Conservation (phyloP, 352 stramenopile species). For the Phytophthora foliorum region DNA sequence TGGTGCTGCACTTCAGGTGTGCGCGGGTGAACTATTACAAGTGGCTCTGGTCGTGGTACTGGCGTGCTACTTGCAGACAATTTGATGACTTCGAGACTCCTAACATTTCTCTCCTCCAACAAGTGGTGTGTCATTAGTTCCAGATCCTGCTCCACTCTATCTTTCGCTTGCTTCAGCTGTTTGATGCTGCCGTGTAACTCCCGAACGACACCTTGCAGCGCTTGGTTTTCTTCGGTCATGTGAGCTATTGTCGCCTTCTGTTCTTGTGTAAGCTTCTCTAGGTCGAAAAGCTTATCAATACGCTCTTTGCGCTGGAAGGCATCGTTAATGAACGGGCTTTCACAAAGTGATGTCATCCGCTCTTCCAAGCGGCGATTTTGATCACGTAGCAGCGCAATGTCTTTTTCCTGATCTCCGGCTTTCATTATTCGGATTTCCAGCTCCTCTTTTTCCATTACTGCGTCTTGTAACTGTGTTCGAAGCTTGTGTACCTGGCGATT, state of each 20-base stretch:
- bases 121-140: conserved; percentile 69
- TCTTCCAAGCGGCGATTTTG: conserved; percentile 92
- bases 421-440: conserved; percentile 71
- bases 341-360: conserved; percentile 91
- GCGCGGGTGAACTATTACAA: conserved; percentile 19
- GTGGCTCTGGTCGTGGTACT: conserved; percentile 19
- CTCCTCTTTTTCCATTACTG: conserved; percentile 82
- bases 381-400: conserved; percentile 75
- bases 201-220: conserved; percentile 80
- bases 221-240: conserved; percentile 83
- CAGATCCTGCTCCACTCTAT: conserved; percentile 73
- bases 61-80: conserved; percentile 20
- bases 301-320: conserved; percentile 89
- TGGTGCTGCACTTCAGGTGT: conserved; percentile 18
- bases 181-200: conserved; percentile 90
- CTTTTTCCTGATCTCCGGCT: conserved; percentile 81
- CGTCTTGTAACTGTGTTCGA: conserved; percentile 83
- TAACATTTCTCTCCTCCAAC: conserved; percentile 71
- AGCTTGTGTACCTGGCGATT: conserved; percentile 93
- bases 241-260: conserved; percentile 79
- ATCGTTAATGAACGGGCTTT: conserved; percentile 95
- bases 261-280: conserved; percentile 86
- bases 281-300: conserved; percentile 86
- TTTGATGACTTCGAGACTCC: conserved; percentile 43
- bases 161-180: conserved; percentile 80